Evolutionary conservation across 805 yeast genomes (phyloP).

Genomic region (Candida pseudoglaebosa): DNA sequence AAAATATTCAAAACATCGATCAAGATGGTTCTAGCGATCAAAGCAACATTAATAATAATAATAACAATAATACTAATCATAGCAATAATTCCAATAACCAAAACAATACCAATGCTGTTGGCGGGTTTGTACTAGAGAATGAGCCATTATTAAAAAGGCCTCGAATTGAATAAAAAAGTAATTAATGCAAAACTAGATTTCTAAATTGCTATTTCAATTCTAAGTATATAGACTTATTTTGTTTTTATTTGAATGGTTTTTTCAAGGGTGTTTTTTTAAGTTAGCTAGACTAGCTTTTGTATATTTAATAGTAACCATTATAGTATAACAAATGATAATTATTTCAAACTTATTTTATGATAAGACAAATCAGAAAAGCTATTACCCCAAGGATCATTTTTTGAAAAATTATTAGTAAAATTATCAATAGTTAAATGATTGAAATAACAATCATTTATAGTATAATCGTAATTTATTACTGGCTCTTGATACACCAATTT

Average conservation of each 20-base stretch:
- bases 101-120: no score
- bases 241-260: no score
- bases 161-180: constrained; percentile 1
- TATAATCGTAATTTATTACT: constrained; percentile 25
- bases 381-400: constrained; percentile 43
- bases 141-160: constrained; percentile 1
- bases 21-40: no score
- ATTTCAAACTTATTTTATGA: constrained; percentile 23
- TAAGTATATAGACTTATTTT: no score
- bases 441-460: constrained; percentile 26
- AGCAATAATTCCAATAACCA: no score
- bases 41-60: no score
- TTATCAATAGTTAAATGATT: constrained; percentile 14
- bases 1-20: no score
- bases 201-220: no score
- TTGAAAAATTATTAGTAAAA: constrained; percentile 12
- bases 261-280: constrained; percentile 1
- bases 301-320: not conserved
- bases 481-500: constrained; percentile 28
- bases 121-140: not conserved
- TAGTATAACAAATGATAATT: not conserved
- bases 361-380: constrained; percentile 52
- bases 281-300: not conserved
- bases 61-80: not conserved
- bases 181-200: no score